A percentile compares a stretch with the other conserved stretches of the same genome.
These are phyloP conservation scores for Ganoderma multipileum DNA, from an alignment of 1,284 basidiomycete genomes.

Conservation along the genomic window DNA sequence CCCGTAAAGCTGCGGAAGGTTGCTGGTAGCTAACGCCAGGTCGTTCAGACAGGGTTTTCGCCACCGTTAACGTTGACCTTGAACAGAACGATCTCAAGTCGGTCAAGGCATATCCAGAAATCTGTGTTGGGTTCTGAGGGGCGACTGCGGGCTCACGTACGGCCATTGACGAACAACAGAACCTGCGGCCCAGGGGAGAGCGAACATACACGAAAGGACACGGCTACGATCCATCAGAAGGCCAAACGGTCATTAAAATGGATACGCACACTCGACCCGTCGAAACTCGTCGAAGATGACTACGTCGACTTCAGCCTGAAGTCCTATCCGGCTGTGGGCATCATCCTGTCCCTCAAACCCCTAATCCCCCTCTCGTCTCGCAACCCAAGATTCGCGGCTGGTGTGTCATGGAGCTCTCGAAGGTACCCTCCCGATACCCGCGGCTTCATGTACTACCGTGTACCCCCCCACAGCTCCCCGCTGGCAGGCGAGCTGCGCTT, in stretches of 20 bases:
- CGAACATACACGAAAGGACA: too few relatives aligned
- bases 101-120: too few relatives aligned
- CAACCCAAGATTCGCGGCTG: too few relatives aligned
- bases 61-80: not conserved
- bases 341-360: conserved; percentile 23
- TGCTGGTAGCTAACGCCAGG: not conserved
- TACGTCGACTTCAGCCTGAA: conserved; percentile 28
- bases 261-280: conserved; percentile 30
- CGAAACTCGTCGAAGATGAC: conserved; percentile 36
- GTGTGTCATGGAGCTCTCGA: too few relatives aligned
- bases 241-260: not conserved
- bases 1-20: too few relatives aligned
- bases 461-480: not conserved
- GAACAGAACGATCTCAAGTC: not conserved
- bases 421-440: not conserved
- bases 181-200: not conserved
- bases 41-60: not conserved
- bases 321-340: conserved; percentile 33
- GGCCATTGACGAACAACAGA: not conserved
- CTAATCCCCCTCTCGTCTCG: too few relatives aligned
- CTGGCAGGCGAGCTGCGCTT: conserved; percentile 3
- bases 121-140: too few relatives aligned
- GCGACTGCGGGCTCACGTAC: not conserved
- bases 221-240: not conserved
- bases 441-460: not conserved